Conservation (phyloP, 176 grass and related monocot genomes). For the Otatea glauca region DNA sequence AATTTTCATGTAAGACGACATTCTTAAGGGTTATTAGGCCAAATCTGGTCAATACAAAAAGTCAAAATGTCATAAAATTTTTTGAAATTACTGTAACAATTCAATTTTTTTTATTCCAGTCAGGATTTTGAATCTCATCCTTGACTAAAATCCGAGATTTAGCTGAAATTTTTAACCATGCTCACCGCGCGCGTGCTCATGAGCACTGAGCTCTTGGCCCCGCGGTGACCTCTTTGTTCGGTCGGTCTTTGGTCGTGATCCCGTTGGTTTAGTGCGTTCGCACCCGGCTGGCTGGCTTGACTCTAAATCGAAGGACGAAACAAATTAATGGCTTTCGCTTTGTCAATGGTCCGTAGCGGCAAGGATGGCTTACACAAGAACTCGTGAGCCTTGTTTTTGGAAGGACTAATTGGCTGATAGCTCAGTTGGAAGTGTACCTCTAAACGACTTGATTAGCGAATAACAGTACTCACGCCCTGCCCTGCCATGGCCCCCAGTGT, state of each 20-base stretch:
- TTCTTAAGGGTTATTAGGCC: no score
- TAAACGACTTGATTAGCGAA: background rate
- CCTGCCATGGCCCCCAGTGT: no score
- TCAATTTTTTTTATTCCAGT: no score
- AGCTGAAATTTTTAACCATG: no score
- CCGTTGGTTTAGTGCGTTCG: background rate
- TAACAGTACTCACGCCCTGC: no score
- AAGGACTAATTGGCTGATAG: background rate
- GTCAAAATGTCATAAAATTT: no score
- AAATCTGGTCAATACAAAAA: no score
- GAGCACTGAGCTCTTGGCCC: background rate
- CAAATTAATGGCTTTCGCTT: background rate
- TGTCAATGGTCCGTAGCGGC: background rate
- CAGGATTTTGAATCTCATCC: no score
- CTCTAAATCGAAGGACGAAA: background rate
- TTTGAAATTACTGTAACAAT: no score
- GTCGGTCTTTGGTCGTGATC: constrained; percentile 4
- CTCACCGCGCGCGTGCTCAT: no score
- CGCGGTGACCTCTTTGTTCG: background rate
- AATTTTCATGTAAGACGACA: no score
- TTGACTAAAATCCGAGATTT: no score
- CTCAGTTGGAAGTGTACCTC: background rate
- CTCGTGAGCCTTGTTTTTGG: background rate
- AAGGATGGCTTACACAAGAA: background rate
- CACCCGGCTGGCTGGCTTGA: background rate